phyloP scores from a whole-genome alignment of 139 green algal species.

The Coelastrella sp. region DNA sequence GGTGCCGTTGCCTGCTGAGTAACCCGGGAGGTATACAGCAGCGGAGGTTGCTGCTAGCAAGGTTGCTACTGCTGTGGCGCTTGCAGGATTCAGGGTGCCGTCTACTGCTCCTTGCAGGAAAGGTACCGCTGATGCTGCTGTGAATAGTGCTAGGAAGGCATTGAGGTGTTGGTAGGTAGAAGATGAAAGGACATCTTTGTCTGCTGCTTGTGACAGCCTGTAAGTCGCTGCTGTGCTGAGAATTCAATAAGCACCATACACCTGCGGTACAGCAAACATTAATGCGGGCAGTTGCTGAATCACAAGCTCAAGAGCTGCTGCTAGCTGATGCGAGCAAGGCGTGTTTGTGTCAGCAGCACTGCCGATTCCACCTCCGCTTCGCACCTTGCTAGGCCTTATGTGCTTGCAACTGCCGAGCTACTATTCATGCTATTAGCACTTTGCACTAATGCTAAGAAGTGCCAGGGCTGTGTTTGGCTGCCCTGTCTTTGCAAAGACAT shows the following conservation, averaged over 20 bases:
- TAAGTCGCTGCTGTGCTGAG: background rate
- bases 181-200: background rate
- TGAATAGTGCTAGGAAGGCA: slow-evolving; percentile 17
- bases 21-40: background rate
- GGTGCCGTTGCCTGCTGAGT: background rate
- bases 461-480: no score
- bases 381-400: no score
- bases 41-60: background rate
- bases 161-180: slow-evolving; percentile 32
- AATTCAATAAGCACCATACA: slow-evolving; percentile 34
- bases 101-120: slow-evolving; percentile 9
- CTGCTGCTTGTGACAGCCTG: slow-evolving; percentile 14
- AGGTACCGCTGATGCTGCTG: background rate
- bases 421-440: no score
- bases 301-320: no score
- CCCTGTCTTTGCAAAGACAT: no score
- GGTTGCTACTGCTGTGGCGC: background rate
- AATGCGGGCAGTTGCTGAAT: no score
- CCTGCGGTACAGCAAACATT: background rate
- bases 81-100: background rate
- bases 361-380: no score
- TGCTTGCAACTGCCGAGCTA: no score
- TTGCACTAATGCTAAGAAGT: no score
- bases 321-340: no score
- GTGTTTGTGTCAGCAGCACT: no score